Evolutionary conservation across 495 filamentous ascomycete species (phyloP).

Genomic region (Neurospora terricola): DNA sequence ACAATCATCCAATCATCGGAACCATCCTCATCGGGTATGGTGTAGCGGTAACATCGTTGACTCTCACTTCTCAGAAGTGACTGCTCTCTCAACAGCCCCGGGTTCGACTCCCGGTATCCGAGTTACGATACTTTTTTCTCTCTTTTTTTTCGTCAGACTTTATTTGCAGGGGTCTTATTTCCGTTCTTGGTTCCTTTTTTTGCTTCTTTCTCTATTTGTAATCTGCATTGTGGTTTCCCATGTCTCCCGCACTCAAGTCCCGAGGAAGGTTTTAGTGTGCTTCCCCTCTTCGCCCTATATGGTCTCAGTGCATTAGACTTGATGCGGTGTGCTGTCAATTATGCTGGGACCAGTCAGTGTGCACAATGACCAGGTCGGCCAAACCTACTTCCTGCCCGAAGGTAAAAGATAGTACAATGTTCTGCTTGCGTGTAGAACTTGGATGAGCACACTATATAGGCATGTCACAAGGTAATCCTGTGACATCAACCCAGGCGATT

Average conservation of each 20-base stretch:
- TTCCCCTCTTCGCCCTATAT: background rate
- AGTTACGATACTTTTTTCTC: background rate
- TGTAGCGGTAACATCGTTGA: slow-evolving; percentile 1
- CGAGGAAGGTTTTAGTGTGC: background rate
- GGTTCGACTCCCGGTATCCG: background rate
- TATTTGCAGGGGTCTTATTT: background rate
- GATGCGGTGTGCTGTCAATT: background rate
- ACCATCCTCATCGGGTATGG: background rate
- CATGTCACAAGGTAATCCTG: no score
- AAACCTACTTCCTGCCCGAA: no score
- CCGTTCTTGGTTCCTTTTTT: background rate
- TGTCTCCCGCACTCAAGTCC: background rate
- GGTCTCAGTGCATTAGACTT: background rate
- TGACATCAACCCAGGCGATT: no score
- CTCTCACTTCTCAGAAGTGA: background rate
- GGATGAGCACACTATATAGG: no score
- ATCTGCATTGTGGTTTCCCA: background rate
- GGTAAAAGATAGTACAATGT: no score
- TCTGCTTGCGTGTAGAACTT: no score
- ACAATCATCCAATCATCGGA: background rate
- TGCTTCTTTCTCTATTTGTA: background rate
- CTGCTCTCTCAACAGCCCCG: background rate
- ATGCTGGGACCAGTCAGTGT: no score
- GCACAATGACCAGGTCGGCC: no score
- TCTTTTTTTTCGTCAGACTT: background rate